Base-by-base conservation (phyloP, 805 yeast species). In the Priceomyces carsonii region DNA sequence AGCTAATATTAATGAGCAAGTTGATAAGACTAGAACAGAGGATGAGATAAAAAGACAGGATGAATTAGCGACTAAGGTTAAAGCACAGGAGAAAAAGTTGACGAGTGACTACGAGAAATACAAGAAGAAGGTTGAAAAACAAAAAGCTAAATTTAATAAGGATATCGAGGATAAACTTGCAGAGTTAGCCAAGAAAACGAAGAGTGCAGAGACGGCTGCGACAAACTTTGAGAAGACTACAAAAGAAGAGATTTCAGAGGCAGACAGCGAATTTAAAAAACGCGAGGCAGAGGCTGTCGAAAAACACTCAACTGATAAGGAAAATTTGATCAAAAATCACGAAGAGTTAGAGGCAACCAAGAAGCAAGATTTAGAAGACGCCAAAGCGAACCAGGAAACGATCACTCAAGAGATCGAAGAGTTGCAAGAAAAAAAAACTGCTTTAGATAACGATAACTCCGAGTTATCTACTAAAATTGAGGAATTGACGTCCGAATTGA, bases 1-100 rank as follows among this genome's bases (percentile, higher is more conserved):
- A 49, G 64, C 69, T 29, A 63, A 57, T 43, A 75, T 77, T 50
- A 73, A 75, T 48, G 72, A 67, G 18, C 71, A 72, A 40, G 82
- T 75, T 30, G 57, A 54, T 31, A 62, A 65, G 43, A 63, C 72
- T 20, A 53, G 69, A 42, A 42, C 61, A 37, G 73, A 63, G 42
- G 79, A 73, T 50, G 61, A 64, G 46, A 56, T 69, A 51, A 54
- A 59, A 40, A 54, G 67, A 52, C 51, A 70, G 51, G 56, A 62
- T 36, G 59, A 55, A 23, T 59, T 69, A 33, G 65, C 59, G 16
- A 45, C 54, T 28, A 69, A 66, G 42, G 63, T 57, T 19, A 50
- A 54, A 16, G 45, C 48, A 20, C 73, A 68, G 43, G 63, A 63
- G 32, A 39, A 41, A 27, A 65, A 65, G 41, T 62, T 68, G 43